Conservation (phyloP, 805 yeast genomes). For the Metschnikowia kunwiensis region DNA sequence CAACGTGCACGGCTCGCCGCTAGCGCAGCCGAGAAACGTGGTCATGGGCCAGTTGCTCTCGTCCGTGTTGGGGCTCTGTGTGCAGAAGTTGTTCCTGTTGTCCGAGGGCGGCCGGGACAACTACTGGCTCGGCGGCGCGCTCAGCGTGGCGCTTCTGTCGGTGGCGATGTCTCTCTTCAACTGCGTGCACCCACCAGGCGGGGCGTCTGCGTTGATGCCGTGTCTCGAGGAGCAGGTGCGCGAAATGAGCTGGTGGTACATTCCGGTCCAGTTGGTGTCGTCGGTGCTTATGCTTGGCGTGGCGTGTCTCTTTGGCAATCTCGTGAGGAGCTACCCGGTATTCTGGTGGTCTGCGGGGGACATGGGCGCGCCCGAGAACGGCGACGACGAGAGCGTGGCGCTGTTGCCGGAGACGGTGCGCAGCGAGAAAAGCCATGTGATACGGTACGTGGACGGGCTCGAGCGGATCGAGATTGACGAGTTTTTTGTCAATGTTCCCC, state of each 20-base stretch:
- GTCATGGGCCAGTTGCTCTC: constrained; percentile 54
- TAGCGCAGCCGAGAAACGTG: constrained; percentile 64
- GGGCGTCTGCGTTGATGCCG: constrained; percentile 65
- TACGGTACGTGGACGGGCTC: constrained; percentile 16
- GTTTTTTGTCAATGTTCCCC: constrained; percentile 23
- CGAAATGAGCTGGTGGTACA: constrained; percentile 61
- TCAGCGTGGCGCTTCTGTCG: constrained; percentile 53
- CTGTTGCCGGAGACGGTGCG: constrained; percentile 1
- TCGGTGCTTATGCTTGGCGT: constrained; percentile 46
- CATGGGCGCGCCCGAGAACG: constrained; percentile 12
- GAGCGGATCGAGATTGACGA: constrained; percentile 19
- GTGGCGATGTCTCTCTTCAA: constrained; percentile 52
- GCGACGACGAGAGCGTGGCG: neutral
- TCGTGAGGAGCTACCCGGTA: constrained; percentile 51
- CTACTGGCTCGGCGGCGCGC: constrained; percentile 57
- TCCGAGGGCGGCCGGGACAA: constrained; percentile 41
- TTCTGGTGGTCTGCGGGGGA: constrained; percentile 56
- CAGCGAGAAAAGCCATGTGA: constrained; percentile 8
- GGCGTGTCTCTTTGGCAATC: constrained; percentile 53
- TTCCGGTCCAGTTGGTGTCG: constrained; percentile 53
- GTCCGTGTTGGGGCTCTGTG: constrained; percentile 51
- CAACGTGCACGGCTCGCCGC: constrained; percentile 53
- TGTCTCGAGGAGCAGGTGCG: constrained; percentile 44
- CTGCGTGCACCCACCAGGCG: constrained; percentile 70
- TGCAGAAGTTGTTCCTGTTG: constrained; percentile 52